phyloP scores from a whole-genome alignment of 2,329 filamentous ascomycete genomes.

The Xylariales sp. region DNA sequence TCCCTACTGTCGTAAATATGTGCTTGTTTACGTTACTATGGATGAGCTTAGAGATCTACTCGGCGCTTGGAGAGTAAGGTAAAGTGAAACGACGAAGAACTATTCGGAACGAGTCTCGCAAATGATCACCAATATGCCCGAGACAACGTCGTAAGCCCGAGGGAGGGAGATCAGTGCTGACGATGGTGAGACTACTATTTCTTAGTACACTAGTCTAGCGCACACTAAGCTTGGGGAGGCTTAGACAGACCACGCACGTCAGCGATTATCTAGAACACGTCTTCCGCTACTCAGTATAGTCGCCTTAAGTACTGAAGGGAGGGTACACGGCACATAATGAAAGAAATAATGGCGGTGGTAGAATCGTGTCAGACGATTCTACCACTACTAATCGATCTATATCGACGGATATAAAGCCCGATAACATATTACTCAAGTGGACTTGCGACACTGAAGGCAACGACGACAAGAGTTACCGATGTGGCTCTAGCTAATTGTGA shows the following conservation, averaged over 20 bases:
- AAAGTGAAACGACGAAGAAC: not conserved
- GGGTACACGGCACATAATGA: too few relatives aligned
- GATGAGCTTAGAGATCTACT: not conserved
- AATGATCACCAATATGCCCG: slow-evolving; percentile 3
- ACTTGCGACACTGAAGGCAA: too few relatives aligned
- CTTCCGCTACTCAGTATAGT: too few relatives aligned
- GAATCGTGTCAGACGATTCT: too few relatives aligned
- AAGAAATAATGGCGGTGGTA: too few relatives aligned
- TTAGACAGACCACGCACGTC: slow-evolving; percentile 3
- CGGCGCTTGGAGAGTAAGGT: not conserved
- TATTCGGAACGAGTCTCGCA: not conserved
- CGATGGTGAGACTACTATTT: slow-evolving; percentile 20
- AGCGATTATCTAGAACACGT: not conserved
- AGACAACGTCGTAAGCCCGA: slow-evolving; percentile 14
- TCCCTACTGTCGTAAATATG: not conserved
- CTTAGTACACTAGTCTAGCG: too few relatives aligned
- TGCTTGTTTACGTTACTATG: not conserved
- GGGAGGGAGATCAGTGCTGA: not conserved
- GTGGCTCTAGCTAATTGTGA: too few relatives aligned
- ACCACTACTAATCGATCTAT: too few relatives aligned
- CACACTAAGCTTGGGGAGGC: slow-evolving; percentile 6
- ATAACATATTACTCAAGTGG: too few relatives aligned
- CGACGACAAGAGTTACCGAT: too few relatives aligned
- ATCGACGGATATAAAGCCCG: too few relatives aligned
- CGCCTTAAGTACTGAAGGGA: too few relatives aligned